Percentiles rank a stretch among this genome's conserved stretches.
phyloP scores from a whole-genome alignment of 2,329 filamentous ascomycete species.

The Botrytis squamosa region DNA sequence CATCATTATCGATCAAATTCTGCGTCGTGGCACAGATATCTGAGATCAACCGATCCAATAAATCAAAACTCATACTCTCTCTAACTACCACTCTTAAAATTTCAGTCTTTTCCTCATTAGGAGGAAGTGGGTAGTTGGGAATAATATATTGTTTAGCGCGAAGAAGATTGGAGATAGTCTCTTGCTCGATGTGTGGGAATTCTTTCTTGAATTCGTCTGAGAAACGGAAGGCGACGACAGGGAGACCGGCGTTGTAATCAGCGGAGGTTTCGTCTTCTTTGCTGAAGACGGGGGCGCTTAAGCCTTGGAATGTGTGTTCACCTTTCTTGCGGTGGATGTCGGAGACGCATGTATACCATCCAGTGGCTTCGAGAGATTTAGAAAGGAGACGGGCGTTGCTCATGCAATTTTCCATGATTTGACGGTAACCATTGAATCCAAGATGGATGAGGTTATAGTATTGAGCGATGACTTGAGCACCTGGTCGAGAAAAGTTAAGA shows the following conservation, averaged over 20 bases:
- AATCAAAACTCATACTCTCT: slow-evolving; percentile 66
- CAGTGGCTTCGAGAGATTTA: slow-evolving; percentile 61
- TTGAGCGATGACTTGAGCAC: slow-evolving; percentile 67
- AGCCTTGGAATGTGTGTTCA: slow-evolving; percentile 40
- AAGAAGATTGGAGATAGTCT: slow-evolving; percentile 59
- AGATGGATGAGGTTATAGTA: slow-evolving; percentile 74
- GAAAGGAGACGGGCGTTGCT: slow-evolving; percentile 63
- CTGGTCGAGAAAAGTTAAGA: slow-evolving; percentile 70
- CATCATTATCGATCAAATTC: slow-evolving; percentile 48
- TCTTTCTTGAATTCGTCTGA: slow-evolving; percentile 59
- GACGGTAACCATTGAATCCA: slow-evolving; percentile 62
- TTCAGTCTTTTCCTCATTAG: slow-evolving; percentile 59
- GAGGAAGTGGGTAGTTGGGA: slow-evolving; percentile 67
- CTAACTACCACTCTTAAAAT: slow-evolving; percentile 67
- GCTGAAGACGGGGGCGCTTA: slow-evolving; percentile 41
- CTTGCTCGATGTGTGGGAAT: slow-evolving; percentile 64
- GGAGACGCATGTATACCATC: slow-evolving; percentile 64
- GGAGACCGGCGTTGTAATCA: slow-evolving; percentile 63
- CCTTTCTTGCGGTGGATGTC: slow-evolving; percentile 63
- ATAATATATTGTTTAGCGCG: slow-evolving; percentile 69
- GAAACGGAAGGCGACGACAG: slow-evolving; percentile 67
- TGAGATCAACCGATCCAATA: slow-evolving; percentile 60
- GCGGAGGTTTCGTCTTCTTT: slow-evolving; percentile 52
- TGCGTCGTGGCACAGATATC: slow-evolving; percentile 63
- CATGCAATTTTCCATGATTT: slow-evolving; percentile 65